Percentiles rank a stretch among this genome's conserved stretches.
Conservation (phyloP, 2,329 filamentous ascomycete species). For the Phialophora expanda region DNA sequence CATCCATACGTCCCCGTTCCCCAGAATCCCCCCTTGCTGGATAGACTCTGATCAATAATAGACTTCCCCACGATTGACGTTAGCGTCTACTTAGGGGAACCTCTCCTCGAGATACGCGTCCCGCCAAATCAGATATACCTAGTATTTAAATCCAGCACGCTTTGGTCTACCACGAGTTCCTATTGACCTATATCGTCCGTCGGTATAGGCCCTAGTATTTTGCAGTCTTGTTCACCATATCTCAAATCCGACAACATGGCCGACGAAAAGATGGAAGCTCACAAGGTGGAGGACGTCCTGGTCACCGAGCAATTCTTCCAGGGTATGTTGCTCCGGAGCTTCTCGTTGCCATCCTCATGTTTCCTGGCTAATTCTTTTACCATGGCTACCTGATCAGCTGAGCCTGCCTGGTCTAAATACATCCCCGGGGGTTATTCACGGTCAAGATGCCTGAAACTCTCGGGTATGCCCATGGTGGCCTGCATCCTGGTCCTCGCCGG, state of each 20-base stretch:
- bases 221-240: constrained; percentile 1
- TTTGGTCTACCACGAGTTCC: constrained; percentile 14
- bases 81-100: constrained; percentile 4
- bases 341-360: constrained; percentile 2
- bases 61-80: background rate
- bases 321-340: constrained; percentile 14
- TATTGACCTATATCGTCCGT: background rate
- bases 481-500: constrained; percentile 14
- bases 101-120: background rate
- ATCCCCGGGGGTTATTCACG: constrained; percentile 12
- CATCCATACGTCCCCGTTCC: constrained; percentile 4
- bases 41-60: constrained; percentile 7
- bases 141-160: constrained; percentile 11
- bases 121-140: constrained; percentile 7
- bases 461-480: constrained; percentile 13
- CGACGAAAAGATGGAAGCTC: constrained; percentile 21
- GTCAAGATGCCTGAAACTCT: constrained; percentile 14
- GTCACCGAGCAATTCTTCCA: constrained; percentile 25
- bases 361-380: background rate
- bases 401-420: constrained; percentile 20
- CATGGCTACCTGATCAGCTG: constrained; percentile 17
- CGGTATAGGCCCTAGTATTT: no score
- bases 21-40: background rate
- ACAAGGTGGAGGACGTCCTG: constrained; percentile 19
- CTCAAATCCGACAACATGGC: constrained; percentile 21